Base-by-base conservation (phyloP, 1,139 yeast species). In the Blastobotrys raffinosifermentans region DNA sequence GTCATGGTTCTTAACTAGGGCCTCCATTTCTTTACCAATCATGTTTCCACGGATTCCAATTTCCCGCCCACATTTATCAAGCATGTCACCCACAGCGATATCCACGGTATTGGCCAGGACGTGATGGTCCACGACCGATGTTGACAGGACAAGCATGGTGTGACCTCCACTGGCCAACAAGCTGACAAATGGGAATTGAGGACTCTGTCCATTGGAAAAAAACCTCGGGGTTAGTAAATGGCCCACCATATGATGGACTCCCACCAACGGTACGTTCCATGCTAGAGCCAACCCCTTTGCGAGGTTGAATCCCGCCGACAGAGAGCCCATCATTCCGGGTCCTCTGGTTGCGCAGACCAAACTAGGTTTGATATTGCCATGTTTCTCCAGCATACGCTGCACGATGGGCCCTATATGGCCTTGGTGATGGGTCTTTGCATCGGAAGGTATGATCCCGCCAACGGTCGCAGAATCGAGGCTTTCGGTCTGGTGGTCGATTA, bases 161-260 rank as follows among this genome's bases (percentile, higher is more conserved):
- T 91, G 98, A 1, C 99, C 99, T 0, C 99, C 99, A 51, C 94
- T 80, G 13, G 82, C 91, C 23, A 91, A 64, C 19, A 91, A 61
- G 50, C 93, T 83, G 17, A 86, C 53, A 51, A 82, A 86, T 2
- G 99, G 98, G 52, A 72, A 91, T 31, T 61, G 45, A 0, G 93
- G 91, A 0, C 41, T 39, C 19, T 33, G 35, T n/a, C 67, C 78
- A 50, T 61, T 69, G 11, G 52, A 42, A 34, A 61, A 62, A 38
- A 61, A 57, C 27, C 89, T 66, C 0, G 95, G 81, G 0, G 85
- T 71, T 25, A 91, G 60, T 5, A 91, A 62, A 62, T 91, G 99
- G 0, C 95, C 98, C 38, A 91, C 66, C 98, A 91, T 91, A 54
- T 93, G 98, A 54, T 93, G 95, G 0, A 91, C 96, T 0, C 97